phyloP scores from a whole-genome alignment of 306 rosid species.

The Gynostemma pentaphyllum region DNA sequence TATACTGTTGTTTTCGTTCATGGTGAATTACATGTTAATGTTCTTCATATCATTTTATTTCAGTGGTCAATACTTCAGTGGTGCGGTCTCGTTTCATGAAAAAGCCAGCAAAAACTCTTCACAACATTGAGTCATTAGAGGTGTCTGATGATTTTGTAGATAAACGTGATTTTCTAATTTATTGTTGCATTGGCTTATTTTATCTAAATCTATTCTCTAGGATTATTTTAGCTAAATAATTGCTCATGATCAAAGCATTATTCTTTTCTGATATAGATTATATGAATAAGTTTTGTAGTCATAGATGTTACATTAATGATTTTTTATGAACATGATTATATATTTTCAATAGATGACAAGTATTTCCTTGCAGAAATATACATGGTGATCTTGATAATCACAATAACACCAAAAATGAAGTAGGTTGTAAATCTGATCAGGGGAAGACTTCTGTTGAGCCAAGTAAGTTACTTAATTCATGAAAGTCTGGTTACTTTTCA shows the following conservation, averaged over 20 bases:
- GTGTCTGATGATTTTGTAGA: slow-evolving; percentile 32
- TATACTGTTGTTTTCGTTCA: slow-evolving; percentile 18
- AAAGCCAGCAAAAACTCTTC: slow-evolving; percentile 24
- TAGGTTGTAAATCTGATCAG: slow-evolving; percentile 19
- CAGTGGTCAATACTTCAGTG: slow-evolving; percentile 21
- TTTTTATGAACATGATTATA: background rate
- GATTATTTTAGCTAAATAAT: background rate
- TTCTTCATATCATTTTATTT: slow-evolving; percentile 7
- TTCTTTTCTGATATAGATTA: background rate
- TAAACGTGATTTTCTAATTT: slow-evolving; percentile 43
- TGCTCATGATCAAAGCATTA: slow-evolving; percentile 9
- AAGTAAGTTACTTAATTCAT: slow-evolving; percentile 40
- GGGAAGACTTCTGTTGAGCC: slow-evolving; percentile 30
- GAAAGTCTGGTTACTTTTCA: background rate
- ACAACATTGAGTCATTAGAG: slow-evolving; percentile 19
- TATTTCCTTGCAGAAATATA: slow-evolving; percentile 30
- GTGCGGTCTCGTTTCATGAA: slow-evolving; percentile 17
- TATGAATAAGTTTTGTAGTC: background rate
- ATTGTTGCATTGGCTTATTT: background rate
- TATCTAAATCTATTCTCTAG: background rate
- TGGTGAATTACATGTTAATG: slow-evolving; percentile 2
- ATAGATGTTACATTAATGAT: background rate
- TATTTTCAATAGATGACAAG: background rate
- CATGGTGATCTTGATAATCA: slow-evolving; percentile 20
- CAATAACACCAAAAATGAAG: slow-evolving; percentile 17